Conservation (phyloP, 1,139 yeast genomes). For the Scheffersomyces titani region DNA sequence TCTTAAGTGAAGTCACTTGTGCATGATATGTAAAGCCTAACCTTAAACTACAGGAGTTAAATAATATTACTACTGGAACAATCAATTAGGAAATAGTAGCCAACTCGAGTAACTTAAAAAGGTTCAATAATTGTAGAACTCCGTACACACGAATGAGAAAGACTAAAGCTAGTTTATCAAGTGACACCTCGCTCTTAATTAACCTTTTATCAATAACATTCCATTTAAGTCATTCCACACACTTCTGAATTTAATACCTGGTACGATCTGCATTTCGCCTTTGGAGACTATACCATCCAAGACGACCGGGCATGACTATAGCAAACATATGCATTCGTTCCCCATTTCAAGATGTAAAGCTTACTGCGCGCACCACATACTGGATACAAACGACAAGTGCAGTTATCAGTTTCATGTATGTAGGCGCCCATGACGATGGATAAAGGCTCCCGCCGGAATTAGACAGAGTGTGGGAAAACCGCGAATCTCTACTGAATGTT, state of each 20-base stretch:
- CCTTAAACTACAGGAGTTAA: background rate
- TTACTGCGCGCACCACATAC: background rate
- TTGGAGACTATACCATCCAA: background rate
- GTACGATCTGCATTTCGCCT: background rate
- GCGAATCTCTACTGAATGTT: background rate
- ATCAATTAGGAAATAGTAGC: background rate
- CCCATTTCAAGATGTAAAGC: background rate
- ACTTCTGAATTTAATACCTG: background rate
- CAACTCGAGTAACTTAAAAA: background rate
- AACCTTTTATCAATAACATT: background rate
- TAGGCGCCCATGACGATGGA: background rate
- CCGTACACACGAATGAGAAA: background rate
- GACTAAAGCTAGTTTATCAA: background rate
- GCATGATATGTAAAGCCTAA: background rate
- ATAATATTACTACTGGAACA: background rate
- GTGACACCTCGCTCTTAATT: background rate
- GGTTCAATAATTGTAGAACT: background rate
- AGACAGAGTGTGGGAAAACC: background rate
- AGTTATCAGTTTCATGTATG: background rate
- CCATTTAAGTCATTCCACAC: background rate
- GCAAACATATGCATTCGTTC: background rate
- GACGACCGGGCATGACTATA: background rate
- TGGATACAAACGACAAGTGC: background rate
- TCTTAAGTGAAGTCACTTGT: background rate
- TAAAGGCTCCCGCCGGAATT: background rate